Percentiles rank a stretch among this genome's conserved stretches.
phyloP scores from a whole-genome alignment of 2,329 filamentous ascomycete species.

The Nothopassalora personata region DNA sequence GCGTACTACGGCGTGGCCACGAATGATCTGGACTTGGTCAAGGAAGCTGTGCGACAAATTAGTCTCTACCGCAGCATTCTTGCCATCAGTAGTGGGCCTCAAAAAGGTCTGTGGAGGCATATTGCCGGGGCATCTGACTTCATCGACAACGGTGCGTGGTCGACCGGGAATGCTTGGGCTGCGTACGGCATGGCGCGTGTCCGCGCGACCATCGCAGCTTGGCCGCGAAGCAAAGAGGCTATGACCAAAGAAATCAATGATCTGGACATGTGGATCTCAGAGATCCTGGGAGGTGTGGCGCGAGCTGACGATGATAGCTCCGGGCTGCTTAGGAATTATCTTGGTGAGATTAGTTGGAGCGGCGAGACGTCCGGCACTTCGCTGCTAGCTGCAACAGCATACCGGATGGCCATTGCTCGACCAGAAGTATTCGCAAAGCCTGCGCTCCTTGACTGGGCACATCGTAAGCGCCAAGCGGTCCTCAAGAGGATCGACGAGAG shows the following conservation, averaged over 20 bases:
- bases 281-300: conserved; percentile 36
- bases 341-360: conserved; percentile 36
- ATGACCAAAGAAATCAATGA: conserved; percentile 20
- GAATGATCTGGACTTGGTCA: conserved; percentile 33
- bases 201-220: conserved; percentile 39
- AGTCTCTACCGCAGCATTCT: conserved; percentile 40
- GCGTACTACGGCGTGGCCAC: conserved; percentile 43
- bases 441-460: conserved; percentile 41
- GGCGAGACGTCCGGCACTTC: conserved; percentile 47
- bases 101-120: conserved; percentile 41
- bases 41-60: conserved; percentile 39
- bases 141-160: conserved; percentile 41
- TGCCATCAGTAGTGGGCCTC: conserved; percentile 18
- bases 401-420: conserved; percentile 43
- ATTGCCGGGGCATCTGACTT: conserved; percentile 36
- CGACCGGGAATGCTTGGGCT: conserved; percentile 47
- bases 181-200: conserved; percentile 45
- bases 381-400: conserved; percentile 41
- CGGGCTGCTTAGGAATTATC: conserved; percentile 45
- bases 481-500: conserved; percentile 32
- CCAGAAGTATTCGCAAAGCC: conserved; percentile 32
- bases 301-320: conserved; percentile 32
- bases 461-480: conserved; percentile 37
- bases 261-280: conserved; percentile 33
- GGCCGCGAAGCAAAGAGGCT: conserved; percentile 20